Evolutionary conservation across 2,329 filamentous ascomycete genomes (phyloP).

Genomic region (Clonostachys sp.): DNA sequence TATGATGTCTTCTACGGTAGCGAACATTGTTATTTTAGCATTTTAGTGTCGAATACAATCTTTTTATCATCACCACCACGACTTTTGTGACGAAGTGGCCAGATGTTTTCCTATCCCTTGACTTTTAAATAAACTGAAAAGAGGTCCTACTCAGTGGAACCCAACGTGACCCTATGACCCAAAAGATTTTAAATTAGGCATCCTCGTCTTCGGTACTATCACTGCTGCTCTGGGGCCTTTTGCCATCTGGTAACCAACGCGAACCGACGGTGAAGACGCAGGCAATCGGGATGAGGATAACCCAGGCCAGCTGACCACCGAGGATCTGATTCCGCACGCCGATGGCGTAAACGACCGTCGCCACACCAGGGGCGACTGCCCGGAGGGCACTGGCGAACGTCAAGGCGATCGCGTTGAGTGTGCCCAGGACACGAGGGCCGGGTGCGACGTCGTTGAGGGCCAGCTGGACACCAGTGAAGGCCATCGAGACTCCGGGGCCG

Average conservation of each 20-base stretch:
- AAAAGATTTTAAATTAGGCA: not conserved
- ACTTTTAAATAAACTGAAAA: no score
- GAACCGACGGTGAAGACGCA: conserved; percentile 15
- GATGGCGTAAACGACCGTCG: conserved; percentile 63
- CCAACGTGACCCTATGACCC: no score
- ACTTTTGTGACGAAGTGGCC: no score
- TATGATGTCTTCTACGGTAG: no score
- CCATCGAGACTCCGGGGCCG: conserved; percentile 62
- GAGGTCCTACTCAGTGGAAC: no score
- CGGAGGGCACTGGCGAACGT: conserved; percentile 57
- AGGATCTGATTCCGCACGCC: conserved; percentile 59
- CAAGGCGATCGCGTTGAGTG: conserved; percentile 60
- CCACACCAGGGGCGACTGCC: conserved; percentile 60
- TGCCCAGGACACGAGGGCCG: conserved; percentile 58
- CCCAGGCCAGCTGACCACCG: conserved; percentile 48
- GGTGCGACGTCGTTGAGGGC: conserved; percentile 72
- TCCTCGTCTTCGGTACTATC: not conserved
- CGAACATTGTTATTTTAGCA: no score
- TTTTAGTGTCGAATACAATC: no score
- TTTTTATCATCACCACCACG: no score
- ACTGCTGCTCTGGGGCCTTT: conserved; percentile 1
- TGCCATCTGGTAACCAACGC: conserved; percentile 18
- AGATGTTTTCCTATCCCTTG: no score
- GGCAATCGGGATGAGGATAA: conserved; percentile 22
- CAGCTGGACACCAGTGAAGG: conserved; percentile 68